Conservation (phyloP, 257 asterid genomes). For the Handroanthus guayacan region DNA sequence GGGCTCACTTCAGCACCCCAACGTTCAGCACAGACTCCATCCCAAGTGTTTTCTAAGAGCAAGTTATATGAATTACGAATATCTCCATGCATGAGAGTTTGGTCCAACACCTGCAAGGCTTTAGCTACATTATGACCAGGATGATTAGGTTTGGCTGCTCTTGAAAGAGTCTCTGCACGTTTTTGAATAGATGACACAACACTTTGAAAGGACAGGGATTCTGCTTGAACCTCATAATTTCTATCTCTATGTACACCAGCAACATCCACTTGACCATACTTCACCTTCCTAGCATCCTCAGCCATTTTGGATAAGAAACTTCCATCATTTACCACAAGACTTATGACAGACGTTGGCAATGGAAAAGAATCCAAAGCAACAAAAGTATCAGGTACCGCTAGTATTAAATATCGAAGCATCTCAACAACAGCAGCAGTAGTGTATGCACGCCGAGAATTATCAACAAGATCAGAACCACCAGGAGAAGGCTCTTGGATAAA, state of each 20-base stretch:
- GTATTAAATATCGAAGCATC: slow-evolving; percentile 93
- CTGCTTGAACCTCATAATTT: slow-evolving; percentile 62
- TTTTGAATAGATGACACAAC: slow-evolving; percentile 85
- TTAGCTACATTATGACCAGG: slow-evolving; percentile 79
- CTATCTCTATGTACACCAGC: slow-evolving; percentile 48
- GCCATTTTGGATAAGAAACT: slow-evolving; percentile 69
- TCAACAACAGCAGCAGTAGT: slow-evolving; percentile 93
- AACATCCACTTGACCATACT: slow-evolving; percentile 59
- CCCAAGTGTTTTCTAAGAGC: slow-evolving; percentile 77
- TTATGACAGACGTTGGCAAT: slow-evolving; percentile 69
- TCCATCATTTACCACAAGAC: slow-evolving; percentile 73
- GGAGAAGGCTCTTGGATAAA: slow-evolving; percentile 95
- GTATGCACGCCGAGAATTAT: slow-evolving; percentile 93
- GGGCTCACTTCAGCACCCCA: slow-evolving; percentile 90
- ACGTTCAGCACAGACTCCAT: slow-evolving; percentile 73
- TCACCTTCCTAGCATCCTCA: slow-evolving; percentile 73
- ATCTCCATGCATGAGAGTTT: slow-evolving; percentile 83
- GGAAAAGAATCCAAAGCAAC: slow-evolving; percentile 96
- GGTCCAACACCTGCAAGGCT: slow-evolving; percentile 79
- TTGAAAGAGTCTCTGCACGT: slow-evolving; percentile 78
- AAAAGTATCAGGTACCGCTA: slow-evolving; percentile 95
- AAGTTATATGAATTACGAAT: slow-evolving; percentile 62
- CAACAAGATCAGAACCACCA: slow-evolving; percentile 97
- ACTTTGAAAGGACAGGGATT: slow-evolving; percentile 63
- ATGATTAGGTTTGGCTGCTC: slow-evolving; percentile 72